Evolutionary conservation across 306 rosid genomes (phyloP), one percentile per base, ranked within the genome.

Genomic region (Erythrophleum fordii): DNA sequence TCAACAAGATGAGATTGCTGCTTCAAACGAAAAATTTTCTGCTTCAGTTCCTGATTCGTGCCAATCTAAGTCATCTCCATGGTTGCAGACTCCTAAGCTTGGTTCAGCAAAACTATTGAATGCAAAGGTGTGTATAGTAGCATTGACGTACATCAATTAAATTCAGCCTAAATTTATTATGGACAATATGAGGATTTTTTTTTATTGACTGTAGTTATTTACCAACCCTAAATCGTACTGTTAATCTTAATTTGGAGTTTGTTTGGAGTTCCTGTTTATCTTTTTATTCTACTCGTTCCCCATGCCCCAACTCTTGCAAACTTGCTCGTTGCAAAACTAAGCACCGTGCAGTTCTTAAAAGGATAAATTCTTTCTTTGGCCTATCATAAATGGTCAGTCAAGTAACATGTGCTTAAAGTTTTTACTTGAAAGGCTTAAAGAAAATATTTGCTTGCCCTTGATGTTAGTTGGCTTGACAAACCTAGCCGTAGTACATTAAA

Each of bases 31-130:
- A 52, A 82, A 84, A 49, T 49, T 83, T 74, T 31, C 84, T 22
- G 52, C 90, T 81, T 81, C 97, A 7, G 87, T 76, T 60, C 81
- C 87, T 55, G 90, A 69, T 76, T 83, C 79, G 64, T 89, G 68
- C 66, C 91, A 80, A 72, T 87, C 94, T 60, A 88, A 83, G 87
- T 84, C 86, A 80, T 94, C 93, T 75, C 89, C 92, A 23, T 91
- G 97, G 99, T 69, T 92, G 86, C 90, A 79, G 84, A 84, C 80
- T 83, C 82, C 93, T 37, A 87, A 91, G 29, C 75, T 73, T 67
- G 69, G 86, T 83, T 39, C 84, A 34, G 28, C 77, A 70, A 89
- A 84, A 73, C 87, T 81, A 66, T 81, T 80, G 73, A 91, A 88
- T 79, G 69, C 49, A 77, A 86, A 91, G 98, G 99, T 93, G 86